Evolutionary conservation across 2,329 filamentous ascomycete species (phyloP), one percentile per base, ranked within the genome.

Genomic region (Aspergillus clavatus): DNA sequence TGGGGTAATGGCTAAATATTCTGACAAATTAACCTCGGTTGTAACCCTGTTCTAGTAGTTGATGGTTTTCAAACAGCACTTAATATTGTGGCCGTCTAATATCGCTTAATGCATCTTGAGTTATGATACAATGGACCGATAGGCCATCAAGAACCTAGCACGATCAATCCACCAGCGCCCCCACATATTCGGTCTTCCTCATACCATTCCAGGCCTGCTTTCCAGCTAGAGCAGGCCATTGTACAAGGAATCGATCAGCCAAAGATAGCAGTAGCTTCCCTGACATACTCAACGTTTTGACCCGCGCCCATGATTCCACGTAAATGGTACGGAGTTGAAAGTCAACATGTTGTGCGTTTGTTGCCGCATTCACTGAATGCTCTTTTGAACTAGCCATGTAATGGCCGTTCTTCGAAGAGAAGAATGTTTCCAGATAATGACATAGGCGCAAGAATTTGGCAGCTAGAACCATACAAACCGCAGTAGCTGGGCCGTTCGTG

Each of bases 281-380:
- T 28, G 88, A 95, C 47, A 96, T 66, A 70, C 91, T 97, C 53
- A 97, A 69, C 10, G 80, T 84, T 53, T 78, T 83, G 12, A 95
- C 87, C 12, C 93, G 79, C 2, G 93, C 91, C 84, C 90, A 96
- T 16, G 87, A 93, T 73, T 98, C 93, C 22, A 96, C 80, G 64
- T 93, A 98, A 11, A 97, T 74, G 7, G 86, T 83, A 51, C 82
- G 80, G 71, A 91, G 83, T 52, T 77, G 78, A 75, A 75, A 21
- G 40, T 47, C 21, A 33, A 35, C 44, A 72, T 69, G 5, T 73
- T 31, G 5, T 67, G 39, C 46, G 23, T 36, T 36, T 14, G 24
- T 35, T 37, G 40, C 38, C 31, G 42, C 44, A 10, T 23, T 38
- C 19, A 4, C 19, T 33, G 35, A 6, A 31, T 31, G 21, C 18